phyloP scores from a whole-genome alignment of 2,329 filamentous ascomycete species.

The Huntiella moniliformis region DNA sequence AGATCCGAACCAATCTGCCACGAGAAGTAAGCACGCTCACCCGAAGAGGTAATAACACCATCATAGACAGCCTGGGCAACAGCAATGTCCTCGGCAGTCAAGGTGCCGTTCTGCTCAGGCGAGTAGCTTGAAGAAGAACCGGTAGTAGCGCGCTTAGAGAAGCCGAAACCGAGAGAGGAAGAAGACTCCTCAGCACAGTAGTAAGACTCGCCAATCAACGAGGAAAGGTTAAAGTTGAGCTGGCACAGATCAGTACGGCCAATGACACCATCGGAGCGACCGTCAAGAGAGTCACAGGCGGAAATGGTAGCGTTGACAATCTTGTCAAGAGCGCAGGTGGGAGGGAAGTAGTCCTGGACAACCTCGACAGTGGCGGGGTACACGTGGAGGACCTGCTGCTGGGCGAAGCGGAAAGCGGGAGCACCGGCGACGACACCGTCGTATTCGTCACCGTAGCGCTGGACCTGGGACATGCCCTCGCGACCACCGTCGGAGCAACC shows the following conservation, averaged over 20 bases:
- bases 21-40: slow-evolving; percentile 2
- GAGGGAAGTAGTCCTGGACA: slow-evolving; percentile 19
- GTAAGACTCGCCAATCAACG: slow-evolving; percentile 12
- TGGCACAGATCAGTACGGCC: slow-evolving; percentile 24
- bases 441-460: slow-evolving; percentile 36
- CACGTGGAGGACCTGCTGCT: slow-evolving; percentile 16
- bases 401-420: slow-evolving; percentile 14
- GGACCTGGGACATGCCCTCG: slow-evolving; percentile 35
- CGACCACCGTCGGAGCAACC: slow-evolving; percentile 42
- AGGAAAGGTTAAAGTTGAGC: slow-evolving; percentile 17
- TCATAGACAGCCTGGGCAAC: slow-evolving; percentile 3
- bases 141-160: slow-evolving; percentile 10
- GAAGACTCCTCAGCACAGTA: slow-evolving; percentile 16
- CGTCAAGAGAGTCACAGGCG: slow-evolving; percentile 30
- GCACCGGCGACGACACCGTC: slow-evolving; percentile 35
- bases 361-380: slow-evolving; percentile 14
- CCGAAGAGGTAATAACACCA: slow-evolving; percentile 1
- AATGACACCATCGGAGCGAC: slow-evolving; percentile 28
- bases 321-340: slow-evolving; percentile 24
- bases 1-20: slow-evolving; percentile 4
- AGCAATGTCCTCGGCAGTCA: neutral
- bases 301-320: slow-evolving; percentile 22
- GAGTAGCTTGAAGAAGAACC: neutral
- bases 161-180: slow-evolving; percentile 14
- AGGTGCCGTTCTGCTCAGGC: neutral